Base-by-base conservation (phyloP, 2,329 filamentous ascomycete genomes). In the Amauroascus verrucosus region DNA sequence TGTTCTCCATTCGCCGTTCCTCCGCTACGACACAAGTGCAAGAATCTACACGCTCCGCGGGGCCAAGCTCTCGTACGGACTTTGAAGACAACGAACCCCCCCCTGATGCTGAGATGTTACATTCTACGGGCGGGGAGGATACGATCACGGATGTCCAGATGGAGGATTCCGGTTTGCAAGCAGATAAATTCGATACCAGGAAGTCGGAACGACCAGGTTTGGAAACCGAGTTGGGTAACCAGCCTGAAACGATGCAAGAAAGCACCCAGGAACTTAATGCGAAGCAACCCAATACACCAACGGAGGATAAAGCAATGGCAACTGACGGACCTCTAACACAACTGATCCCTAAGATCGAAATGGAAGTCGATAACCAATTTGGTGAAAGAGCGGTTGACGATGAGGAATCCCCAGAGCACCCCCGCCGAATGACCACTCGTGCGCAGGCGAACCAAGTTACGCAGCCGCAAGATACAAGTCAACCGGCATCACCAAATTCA, bases 401-500 rank as follows among this genome's bases (percentile, higher is more conserved):
- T 14, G 30, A 53, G 13, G 38, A 37, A 30, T 70, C 68, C 0
- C 68, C 68, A 1, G 69, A 69, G 47, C 72, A 71, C 5, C 70
- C 67, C 13, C 66, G 71, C 30, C 68, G 72, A 44, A 75, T 75
- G 66, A 74, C 72, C 11, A 74, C 72, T 22, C 66, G 72, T 22
- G 72, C 72, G 0, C 71, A 70, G 57, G 64, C 71, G 46, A 70
- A 69, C 54, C 59, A 62, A 28, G 64, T 65, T 26, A 58, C 56
- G 9, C 65, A 67, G 38, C 60, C 67, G 6, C 62, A 60, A 32
- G 64, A 62, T 8, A 61, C 59, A 53, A 58, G 49, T 50, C 52
- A 51, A 48, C 58, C 48, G 58, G 62, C 51, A 55, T 61, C 20
- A 64, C 65, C 11, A 64, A 61, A 40, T 66, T 67, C 22, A 61